These are phyloP conservation scores for Delphinella strobiligena DNA, from an alignment of 2,329 filamentous ascomycete genomes.

Conservation along the genomic window DNA sequence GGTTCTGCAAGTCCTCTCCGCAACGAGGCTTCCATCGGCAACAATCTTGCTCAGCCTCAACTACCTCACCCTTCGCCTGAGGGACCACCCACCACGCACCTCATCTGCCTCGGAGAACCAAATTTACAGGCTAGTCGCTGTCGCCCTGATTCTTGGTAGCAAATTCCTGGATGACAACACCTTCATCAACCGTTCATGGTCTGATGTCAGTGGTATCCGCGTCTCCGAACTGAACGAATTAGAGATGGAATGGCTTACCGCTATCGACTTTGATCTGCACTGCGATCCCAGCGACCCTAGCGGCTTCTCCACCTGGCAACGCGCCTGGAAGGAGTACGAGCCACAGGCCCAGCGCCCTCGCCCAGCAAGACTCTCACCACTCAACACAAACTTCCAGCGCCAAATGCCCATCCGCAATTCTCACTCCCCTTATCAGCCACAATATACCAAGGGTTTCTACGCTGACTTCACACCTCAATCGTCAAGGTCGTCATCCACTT, in stretches of 20 bases:
- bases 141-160: constrained; percentile 74
- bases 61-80: constrained; percentile 72
- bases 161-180: constrained; percentile 97
- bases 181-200: constrained; percentile 95
- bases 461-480: constrained; percentile 17
- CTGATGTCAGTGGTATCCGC: constrained; percentile 82
- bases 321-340: constrained; percentile 55
- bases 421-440: constrained; percentile 23
- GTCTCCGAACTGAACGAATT: constrained; percentile 74
- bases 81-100: constrained; percentile 25
- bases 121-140: constrained; percentile 78
- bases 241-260: constrained; percentile 77
- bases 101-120: constrained; percentile 44
- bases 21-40: constrained; percentile 78
- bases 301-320: constrained; percentile 54
- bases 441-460: constrained; percentile 17
- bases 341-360: constrained; percentile 33
- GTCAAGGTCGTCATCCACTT: constrained; percentile 17
- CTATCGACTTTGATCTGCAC: constrained; percentile 75
- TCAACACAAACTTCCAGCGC: constrained; percentile 53
- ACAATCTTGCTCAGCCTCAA: constrained; percentile 85
- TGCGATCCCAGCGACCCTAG: constrained; percentile 70
- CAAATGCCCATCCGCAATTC: constrained; percentile 37
- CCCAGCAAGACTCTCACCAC: constrained; percentile 39
- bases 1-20: constrained; percentile 79